Evolutionary conservation across 106 monocot genomes (phyloP).

Genomic region (Dioscorea alata): DNA sequence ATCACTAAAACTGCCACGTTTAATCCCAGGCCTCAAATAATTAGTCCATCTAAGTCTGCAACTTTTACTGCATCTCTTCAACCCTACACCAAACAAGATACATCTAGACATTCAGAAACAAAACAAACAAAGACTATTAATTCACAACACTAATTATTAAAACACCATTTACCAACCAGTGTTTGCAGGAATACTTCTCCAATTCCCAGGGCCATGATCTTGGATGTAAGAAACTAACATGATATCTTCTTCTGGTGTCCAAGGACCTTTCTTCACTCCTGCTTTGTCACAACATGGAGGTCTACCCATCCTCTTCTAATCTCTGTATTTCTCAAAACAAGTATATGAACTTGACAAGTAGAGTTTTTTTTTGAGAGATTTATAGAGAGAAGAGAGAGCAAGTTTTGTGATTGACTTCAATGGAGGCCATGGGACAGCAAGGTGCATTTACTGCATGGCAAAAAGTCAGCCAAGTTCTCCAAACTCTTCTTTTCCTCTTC

Average conservation of each 20-base stretch:
- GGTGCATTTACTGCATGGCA: too few relatives aligned
- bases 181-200: conserved; percentile 27
- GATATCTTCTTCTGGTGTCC: conserved; percentile 44
- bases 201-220: conserved; percentile 38
- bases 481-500: too few relatives aligned
- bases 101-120: too few relatives aligned
- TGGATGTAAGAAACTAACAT: conserved; percentile 38
- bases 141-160: too few relatives aligned
- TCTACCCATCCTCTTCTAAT: conserved; percentile 26
- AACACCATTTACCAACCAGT: conserved; percentile 5
- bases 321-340: neutral
- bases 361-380: too few relatives aligned
- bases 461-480: too few relatives aligned
- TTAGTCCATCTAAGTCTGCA: conserved; percentile 49
- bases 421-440: too few relatives aligned
- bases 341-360: too few relatives aligned
- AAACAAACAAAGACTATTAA: too few relatives aligned
- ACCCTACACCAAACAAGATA: conserved; percentile 15
- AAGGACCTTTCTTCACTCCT: conserved; percentile 46
- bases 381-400: too few relatives aligned
- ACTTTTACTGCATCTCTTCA: conserved; percentile 42
- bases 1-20: conserved; percentile 29
- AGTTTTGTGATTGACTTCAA: too few relatives aligned
- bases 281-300: conserved; percentile 37
- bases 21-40: conserved; percentile 41